Evolutionary conservation across 805 yeast genomes (phyloP), one percentile per base, ranked within the genome.

Genomic region (Saturnispora quitensis): DNA sequence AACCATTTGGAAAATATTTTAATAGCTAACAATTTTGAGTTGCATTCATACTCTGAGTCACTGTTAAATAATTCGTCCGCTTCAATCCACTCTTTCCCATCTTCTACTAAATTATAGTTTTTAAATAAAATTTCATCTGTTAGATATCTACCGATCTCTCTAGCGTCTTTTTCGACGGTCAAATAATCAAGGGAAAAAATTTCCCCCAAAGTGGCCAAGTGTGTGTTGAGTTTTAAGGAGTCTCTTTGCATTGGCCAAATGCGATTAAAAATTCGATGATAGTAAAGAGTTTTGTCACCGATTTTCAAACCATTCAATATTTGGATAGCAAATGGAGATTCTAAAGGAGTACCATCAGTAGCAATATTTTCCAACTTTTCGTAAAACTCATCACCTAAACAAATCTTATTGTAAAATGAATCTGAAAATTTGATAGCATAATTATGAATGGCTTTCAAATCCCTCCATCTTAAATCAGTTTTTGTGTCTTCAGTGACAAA

Each of bases 301-400:
- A 67, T 67, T 3, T 71, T 64, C 3, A 74, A 65, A n/a, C 78
- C 68, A 2, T 80, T 73, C 7, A 86, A 55, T 6, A 86, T 67
- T 60, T 79, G 81, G 8, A 80, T 68, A 0, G 90, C 75, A 61
- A 82, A 86, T 59, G 74, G 80, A 0, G 91, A 83, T 58, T 83
- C 88, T 9, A 60, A 42, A 1, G 86, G 79, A 2, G 76, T 65
- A 0, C 91, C 91, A 1, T 60, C 57, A 0, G 69, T 55, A 0
- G 84, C 77, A 27, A 82, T 66, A 2, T 66, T 62, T 43, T 71
- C 67, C 46, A 88, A 63, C 13, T 69, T 66, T 8, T 74, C 73
- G 15, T 69, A 57, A 55, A 82, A 79, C 3, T 59, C 60, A 9
- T 68, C 71, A 22, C 72, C 71, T n/a, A 67, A 65, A 20, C 45